Evolutionary conservation across 2,329 filamentous ascomycete genomes (phyloP), one percentile per base, ranked within the genome.

Genomic region (Metarhizium robertsii): DNA sequence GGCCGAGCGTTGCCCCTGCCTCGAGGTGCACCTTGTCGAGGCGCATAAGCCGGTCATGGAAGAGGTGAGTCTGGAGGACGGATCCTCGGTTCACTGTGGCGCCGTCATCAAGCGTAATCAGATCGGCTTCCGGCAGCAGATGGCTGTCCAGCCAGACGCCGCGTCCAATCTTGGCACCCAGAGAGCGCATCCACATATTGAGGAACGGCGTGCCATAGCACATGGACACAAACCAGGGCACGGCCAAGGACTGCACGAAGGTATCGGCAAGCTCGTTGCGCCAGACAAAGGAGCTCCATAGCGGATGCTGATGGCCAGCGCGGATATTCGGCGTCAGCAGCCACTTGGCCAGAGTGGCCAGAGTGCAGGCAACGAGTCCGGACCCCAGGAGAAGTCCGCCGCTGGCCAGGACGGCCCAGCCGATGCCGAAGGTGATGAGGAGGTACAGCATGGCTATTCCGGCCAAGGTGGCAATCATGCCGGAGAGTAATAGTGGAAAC

Each of bases 221-320:
- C 25, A 48, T 42, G 14, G 43, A 45, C 2, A 58, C 57, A 46
- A 61, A 49, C 50, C 58, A 59, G 4, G 61, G 61, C 1, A 61
- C 53, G 10, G 58, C 60, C 8, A 62, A 49, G 8, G 55, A 56
- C 52, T 80, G 75, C 49, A 88, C 71, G 63, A 88, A 85, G 32
- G 69, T 67, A 61, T 83, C 79, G 16, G 84, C 87, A 47, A 88
- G 71, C 56, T 84, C 61, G 49, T 62, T 62, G 54, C 61, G 60
- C 61, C 61, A 62, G 42, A 62, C 61, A 34, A 62, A 62, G 2
- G 59, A 60, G 53, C 60, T 62, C 61, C 61, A 62, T 2, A 62
- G 55, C 16, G 61, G 61, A 45, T 55, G 57, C n/a, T 61, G 57
- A 55, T 57, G 56, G 25, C 61, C 60, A 34, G 57, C 32, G 0